Conservation (phyloP, 345 rosid species). For the Salix koriyanagi region DNA sequence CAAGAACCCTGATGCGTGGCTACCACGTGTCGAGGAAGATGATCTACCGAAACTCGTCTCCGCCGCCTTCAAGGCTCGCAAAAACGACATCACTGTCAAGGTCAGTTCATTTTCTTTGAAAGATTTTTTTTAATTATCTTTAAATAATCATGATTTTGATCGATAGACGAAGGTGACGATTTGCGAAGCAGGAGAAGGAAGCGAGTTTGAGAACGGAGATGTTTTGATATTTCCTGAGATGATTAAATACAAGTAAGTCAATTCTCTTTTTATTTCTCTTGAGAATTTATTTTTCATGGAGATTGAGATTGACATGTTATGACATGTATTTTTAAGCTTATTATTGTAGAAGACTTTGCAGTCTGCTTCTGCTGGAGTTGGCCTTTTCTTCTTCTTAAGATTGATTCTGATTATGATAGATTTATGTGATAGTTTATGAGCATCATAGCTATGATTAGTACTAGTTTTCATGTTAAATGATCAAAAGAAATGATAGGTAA, state of each 20-base stretch:
- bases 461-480: not conserved
- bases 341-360: no score
- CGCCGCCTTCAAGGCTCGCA: constrained; percentile 62
- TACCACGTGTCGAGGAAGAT: constrained; percentile 54
- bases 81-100: constrained; percentile 51
- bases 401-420: no score
- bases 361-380: no score
- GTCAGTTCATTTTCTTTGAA: constrained; percentile 29
- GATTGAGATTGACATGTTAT: not conserved
- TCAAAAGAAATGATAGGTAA: no score
- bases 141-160: not conserved
- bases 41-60: constrained; percentile 65
- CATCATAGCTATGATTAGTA: not conserved
- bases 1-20: constrained; percentile 63
- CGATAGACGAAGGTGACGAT: constrained; percentile 62
- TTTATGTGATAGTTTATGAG: not conserved
- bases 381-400: no score
- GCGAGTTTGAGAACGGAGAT: constrained; percentile 59
- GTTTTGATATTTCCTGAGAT: constrained; percentile 88
- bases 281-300: not conserved
- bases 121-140: not conserved
- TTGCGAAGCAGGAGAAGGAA: constrained; percentile 56
- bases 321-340: no score
- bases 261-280: constrained; percentile 5
- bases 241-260: constrained; percentile 92